A percentile compares a stretch with the other conserved stretches of the same genome.
phyloP scores from a whole-genome alignment of 139 green algal genomes.

The Closterium sp. region DNA sequence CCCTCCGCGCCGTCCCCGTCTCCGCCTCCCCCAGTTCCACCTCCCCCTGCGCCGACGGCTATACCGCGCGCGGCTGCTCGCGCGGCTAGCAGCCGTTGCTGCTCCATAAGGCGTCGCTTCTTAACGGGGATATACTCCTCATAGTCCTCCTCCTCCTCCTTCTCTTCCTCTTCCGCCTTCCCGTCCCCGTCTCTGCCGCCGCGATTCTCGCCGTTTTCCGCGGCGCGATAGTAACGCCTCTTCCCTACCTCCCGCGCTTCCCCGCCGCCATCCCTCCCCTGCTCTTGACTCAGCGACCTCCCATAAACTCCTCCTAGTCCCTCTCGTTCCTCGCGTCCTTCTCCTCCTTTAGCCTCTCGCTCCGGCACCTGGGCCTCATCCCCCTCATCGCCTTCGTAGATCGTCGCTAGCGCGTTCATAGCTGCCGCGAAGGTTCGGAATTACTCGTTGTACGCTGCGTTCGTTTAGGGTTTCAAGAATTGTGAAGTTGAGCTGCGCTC shows the following conservation, averaged over 20 bases:
- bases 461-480: too few species aligned
- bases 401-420: not conserved
- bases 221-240: not conserved
- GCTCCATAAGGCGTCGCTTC: slow-evolving; percentile 73
- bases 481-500: too few species aligned
- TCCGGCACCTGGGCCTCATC: not conserved
- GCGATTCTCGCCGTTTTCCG: not conserved
- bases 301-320: not conserved
- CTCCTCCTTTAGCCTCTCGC: not conserved
- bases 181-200: not conserved
- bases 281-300: not conserved
- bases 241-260: not conserved
- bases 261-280: not conserved
- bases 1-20: not conserved
- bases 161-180: not conserved
- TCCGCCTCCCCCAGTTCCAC: not conserved
- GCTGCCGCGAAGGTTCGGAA: too few species aligned
- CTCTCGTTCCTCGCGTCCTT: not conserved
- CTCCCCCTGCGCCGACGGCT: not conserved
- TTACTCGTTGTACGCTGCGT: too few species aligned
- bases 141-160: slow-evolving; percentile 27
- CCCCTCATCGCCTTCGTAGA: not conserved
- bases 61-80: not conserved
- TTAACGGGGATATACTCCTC: slow-evolving; percentile 84
- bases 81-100: slow-evolving; percentile 58